A percentile compares a stretch with the other conserved stretches of the same genome.
phyloP scores from a whole-genome alignment of 208 protist species.

The Trypanosoma mega region DNA sequence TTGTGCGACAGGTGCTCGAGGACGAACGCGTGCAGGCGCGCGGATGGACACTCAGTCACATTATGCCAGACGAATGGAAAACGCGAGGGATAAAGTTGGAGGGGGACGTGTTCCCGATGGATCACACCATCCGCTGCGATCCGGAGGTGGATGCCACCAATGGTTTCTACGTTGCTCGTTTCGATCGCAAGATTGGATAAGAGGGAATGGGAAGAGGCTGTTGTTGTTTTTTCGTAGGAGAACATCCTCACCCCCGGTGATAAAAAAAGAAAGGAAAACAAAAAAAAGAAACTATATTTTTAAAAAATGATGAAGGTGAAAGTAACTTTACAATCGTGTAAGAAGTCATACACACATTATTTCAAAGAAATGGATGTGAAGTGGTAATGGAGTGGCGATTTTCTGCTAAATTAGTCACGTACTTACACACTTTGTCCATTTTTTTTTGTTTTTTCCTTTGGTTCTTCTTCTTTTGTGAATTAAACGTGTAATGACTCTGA shows the following conservation, averaged over 20 bases:
- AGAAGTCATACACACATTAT: background rate
- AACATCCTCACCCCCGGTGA: no score
- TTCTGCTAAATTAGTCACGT: no score
- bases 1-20: conserved; percentile 80
- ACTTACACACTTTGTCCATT: no score
- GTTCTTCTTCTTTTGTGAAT: no score
- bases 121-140: conserved; percentile 86
- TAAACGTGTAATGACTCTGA: no score
- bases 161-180: conserved; percentile 87
- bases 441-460: conserved; percentile 12
- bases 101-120: conserved; percentile 45
- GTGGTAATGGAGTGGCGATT: no score
- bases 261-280: conserved; percentile 14
- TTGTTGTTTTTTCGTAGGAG: no score
- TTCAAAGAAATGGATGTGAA: background rate
- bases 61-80: conserved; percentile 70
- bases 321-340: no score
- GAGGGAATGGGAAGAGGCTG: no score
- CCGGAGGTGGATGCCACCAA: conserved; percentile 69
- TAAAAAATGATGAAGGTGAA: no score
- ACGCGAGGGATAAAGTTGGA: conserved; percentile 39
- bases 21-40: conserved; percentile 71
- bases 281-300: background rate
- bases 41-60: conserved; percentile 79
- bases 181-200: conserved; percentile 58